A percentile compares a stretch with the other conserved stretches of the same genome.
These are phyloP conservation scores for Glebionis coronaria DNA, from an alignment of 129 eudicot genomes.

Conservation along the genomic window DNA sequence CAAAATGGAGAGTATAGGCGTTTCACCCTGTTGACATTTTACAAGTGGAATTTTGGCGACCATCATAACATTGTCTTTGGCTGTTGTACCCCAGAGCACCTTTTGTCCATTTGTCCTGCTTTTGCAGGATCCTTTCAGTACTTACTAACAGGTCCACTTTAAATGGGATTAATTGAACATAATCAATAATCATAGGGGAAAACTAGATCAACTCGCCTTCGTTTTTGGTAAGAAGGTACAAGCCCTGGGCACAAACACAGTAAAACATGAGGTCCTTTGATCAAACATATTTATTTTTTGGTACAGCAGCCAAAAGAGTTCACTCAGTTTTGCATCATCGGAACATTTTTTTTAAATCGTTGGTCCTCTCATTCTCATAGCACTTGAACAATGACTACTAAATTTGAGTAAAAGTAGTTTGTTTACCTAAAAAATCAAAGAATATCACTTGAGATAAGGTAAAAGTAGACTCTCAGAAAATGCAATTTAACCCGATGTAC, in stretches of 20 bases:
- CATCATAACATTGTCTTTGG: background rate
- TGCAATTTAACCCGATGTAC: too few species aligned
- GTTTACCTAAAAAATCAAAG: slow-evolving; percentile 2
- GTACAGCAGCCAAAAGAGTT: background rate
- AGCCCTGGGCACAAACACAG: background rate
- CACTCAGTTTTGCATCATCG: background rate
- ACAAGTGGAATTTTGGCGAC: background rate
- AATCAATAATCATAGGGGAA: background rate
- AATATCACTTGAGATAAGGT: background rate
- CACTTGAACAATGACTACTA: background rate
- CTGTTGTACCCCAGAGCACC: background rate
- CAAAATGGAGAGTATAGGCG: background rate
- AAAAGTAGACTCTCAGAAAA: too few species aligned
- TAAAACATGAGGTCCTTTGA: background rate
- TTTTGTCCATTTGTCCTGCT: background rate
- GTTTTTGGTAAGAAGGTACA: background rate
- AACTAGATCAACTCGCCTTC: background rate
- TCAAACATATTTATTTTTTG: background rate
- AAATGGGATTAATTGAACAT: background rate
- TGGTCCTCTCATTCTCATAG: background rate
- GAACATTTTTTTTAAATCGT: background rate
- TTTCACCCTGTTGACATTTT: background rate
- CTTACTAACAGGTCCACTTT: too few species aligned
- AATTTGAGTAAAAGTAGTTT: background rate
- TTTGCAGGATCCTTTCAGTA: too few species aligned